These are phyloP conservation scores for Fusarium luffae DNA, from an alignment of 2,329 filamentous ascomycete genomes.

Conservation along the genomic window DNA sequence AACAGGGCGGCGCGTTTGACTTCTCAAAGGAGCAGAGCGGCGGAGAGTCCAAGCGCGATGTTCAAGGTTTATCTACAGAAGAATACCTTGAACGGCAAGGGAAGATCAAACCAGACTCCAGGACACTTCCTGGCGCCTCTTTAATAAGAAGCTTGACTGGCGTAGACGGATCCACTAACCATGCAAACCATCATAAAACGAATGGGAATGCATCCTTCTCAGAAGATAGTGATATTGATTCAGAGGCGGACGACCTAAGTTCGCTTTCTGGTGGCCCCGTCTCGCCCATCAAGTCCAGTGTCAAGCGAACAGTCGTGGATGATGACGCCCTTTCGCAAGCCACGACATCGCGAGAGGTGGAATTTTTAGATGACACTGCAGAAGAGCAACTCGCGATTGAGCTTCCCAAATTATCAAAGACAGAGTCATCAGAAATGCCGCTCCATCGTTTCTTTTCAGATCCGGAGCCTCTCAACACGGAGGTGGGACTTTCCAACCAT, in stretches of 20 bases:
- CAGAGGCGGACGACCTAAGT: slow-evolving; percentile 67
- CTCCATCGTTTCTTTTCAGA: slow-evolving; percentile 68
- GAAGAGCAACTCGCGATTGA: slow-evolving; percentile 62
- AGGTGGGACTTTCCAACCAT: slow-evolving; percentile 62
- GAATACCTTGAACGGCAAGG: slow-evolving; percentile 61
- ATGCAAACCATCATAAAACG: slow-evolving; percentile 53
- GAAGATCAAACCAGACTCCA: slow-evolving; percentile 54
- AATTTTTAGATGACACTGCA: slow-evolving; percentile 56
- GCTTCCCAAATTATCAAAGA: slow-evolving; percentile 60
- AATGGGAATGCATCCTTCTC: slow-evolving; percentile 56
- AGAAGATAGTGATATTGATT: slow-evolving; percentile 63
- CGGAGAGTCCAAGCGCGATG: slow-evolving; percentile 46
- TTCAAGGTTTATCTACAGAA: slow-evolving; percentile 56
- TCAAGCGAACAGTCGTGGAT: slow-evolving; percentile 60
- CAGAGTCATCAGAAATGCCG: slow-evolving; percentile 61
- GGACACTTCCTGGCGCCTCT: slow-evolving; percentile 40
- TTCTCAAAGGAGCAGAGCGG: slow-evolving; percentile 51
- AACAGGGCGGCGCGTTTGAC: slow-evolving; percentile 65
- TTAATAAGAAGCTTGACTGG: slow-evolving; percentile 46
- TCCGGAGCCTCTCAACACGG: slow-evolving; percentile 63
- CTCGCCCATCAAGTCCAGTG: slow-evolving; percentile 62
- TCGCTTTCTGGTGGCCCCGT: slow-evolving; percentile 61
- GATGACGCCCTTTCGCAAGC: slow-evolving; percentile 66
- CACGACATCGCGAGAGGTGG: slow-evolving; percentile 62
- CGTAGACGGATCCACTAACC: slow-evolving; percentile 40